A percentile compares a stretch with the other conserved stretches of the same genome.
Conservation (phyloP, 2,329 filamentous ascomycete species). For the Hirsutella rhossiliensis region DNA sequence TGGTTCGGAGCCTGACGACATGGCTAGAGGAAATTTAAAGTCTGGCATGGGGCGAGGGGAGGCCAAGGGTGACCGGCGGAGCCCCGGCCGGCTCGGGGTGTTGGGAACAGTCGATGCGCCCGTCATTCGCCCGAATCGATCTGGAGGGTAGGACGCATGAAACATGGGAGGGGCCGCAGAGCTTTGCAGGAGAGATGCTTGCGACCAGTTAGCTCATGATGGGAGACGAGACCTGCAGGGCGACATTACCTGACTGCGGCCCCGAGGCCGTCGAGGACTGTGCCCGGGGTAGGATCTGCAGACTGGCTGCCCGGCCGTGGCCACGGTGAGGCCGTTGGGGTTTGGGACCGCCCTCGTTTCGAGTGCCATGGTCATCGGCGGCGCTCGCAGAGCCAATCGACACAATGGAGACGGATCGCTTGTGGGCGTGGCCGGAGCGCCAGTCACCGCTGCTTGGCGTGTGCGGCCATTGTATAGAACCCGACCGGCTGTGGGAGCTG, state of each 20-base stretch:
- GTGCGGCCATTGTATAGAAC: constrained; percentile 34
- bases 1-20: constrained; percentile 25
- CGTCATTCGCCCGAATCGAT: constrained; percentile 29
- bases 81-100: constrained; percentile 25
- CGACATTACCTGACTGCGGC: constrained; percentile 26
- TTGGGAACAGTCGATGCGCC: constrained; percentile 31
- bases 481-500: constrained; percentile 30
- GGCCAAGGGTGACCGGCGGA: constrained; percentile 26
- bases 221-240: background rate
- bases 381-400: constrained; percentile 52
- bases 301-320: constrained; percentile 68
- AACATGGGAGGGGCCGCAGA: constrained; percentile 38
- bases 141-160: constrained; percentile 41
- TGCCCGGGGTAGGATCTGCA: constrained; percentile 48
- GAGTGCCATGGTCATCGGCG: constrained; percentile 32
- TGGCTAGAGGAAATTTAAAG: constrained; percentile 43
- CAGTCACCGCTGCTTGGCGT: constrained; percentile 16
- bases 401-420: constrained; percentile 70
- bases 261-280: constrained; percentile 31
- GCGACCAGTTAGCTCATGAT: constrained; percentile 1
- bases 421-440: constrained; percentile 45
- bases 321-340: constrained; percentile 44
- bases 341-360: constrained; percentile 27
- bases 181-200: constrained; percentile 26
- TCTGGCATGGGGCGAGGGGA: constrained; percentile 36